Evolutionary conservation across 495 filamentous ascomycete genomes (phyloP).

Genomic region (Umbilicaria muhlenbergii): DNA sequence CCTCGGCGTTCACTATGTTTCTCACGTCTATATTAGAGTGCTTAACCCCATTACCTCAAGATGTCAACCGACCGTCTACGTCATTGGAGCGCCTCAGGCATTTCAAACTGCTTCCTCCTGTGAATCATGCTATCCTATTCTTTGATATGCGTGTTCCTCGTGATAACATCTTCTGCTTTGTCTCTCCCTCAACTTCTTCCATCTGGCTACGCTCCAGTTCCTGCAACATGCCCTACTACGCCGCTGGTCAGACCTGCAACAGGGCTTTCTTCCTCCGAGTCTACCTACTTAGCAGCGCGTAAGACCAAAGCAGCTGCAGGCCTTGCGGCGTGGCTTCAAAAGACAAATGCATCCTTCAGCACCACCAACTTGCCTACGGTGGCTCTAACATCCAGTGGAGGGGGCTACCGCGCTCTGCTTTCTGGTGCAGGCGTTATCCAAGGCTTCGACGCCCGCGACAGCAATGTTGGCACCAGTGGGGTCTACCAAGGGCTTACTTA

Average conservation of each 20-base stretch:
- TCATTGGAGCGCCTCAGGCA: too few relatives aligned
- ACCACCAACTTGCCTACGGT: constrained; percentile 15
- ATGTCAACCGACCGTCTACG: too few relatives aligned
- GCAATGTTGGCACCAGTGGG: constrained; percentile 20
- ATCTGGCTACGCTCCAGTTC: constrained; percentile 13
- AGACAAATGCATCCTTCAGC: constrained; percentile 17
- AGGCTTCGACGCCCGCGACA: constrained; percentile 25
- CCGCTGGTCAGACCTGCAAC: constrained; percentile 17
- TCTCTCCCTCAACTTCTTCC: background rate
- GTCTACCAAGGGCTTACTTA: constrained; percentile 31
- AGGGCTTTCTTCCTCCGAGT: constrained; percentile 13
- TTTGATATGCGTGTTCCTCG: too few relatives aligned
- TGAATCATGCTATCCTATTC: too few relatives aligned
- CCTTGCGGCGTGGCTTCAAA: constrained; percentile 21
- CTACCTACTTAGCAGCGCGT: constrained; percentile 18
- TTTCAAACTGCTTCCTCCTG: too few relatives aligned
- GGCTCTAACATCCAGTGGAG: constrained; percentile 29
- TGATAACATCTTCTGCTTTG: too few relatives aligned
- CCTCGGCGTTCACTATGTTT: too few relatives aligned
- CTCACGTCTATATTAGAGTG: too few relatives aligned
- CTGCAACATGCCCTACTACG: constrained; percentile 13
- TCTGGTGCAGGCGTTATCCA: constrained; percentile 29
- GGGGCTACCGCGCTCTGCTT: constrained; percentile 28
- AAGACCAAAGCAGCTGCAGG: constrained; percentile 17
- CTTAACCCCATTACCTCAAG: too few relatives aligned